These are phyloP conservation scores for Magnolia officinalis DNA, from an alignment of 164 flowering plant genomes.

Conservation along the genomic window DNA sequence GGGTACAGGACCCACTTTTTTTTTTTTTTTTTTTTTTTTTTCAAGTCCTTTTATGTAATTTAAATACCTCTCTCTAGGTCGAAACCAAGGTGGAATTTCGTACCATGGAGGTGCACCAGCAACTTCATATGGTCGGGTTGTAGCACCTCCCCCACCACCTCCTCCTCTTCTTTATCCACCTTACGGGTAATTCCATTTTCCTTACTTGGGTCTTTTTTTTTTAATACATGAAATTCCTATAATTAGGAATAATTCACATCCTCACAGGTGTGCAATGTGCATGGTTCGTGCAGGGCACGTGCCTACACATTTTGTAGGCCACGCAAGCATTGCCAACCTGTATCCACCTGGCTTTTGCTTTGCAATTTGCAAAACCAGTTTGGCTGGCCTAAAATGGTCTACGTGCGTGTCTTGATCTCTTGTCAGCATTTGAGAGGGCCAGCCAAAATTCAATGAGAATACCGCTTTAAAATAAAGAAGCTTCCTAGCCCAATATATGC, in stretches of 20 bases:
- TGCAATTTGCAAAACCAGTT: background rate
- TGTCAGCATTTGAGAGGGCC: background rate
- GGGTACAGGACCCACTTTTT: background rate
- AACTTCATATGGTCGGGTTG: constrained; percentile 6
- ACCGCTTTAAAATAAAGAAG: too few species aligned
- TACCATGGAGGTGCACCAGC: constrained; percentile 31
- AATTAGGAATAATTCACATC: too few species aligned
- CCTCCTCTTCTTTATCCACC: constrained; percentile 24
- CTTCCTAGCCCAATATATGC: background rate
- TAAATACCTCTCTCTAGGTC: background rate
- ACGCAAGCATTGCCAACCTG: background rate
- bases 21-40: background rate
- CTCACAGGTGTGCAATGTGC: background rate
- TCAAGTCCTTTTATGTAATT: background rate
- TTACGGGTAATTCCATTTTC: constrained; percentile 18
- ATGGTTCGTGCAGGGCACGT: background rate
- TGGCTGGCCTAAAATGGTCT: background rate
- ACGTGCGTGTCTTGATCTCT: background rate
- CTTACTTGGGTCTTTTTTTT: background rate
- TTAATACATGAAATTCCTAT: background rate
- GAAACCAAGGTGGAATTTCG: constrained; percentile 41
- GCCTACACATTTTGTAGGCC: background rate
- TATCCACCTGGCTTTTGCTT: background rate
- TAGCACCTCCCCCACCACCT: constrained; percentile 15
- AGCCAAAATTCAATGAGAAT: background rate